Percentiles rank a stretch among this genome's conserved stretches.
phyloP scores from a whole-genome alignment of 805 yeast genomes.

The Zygosaccharomyces rouxii region DNA sequence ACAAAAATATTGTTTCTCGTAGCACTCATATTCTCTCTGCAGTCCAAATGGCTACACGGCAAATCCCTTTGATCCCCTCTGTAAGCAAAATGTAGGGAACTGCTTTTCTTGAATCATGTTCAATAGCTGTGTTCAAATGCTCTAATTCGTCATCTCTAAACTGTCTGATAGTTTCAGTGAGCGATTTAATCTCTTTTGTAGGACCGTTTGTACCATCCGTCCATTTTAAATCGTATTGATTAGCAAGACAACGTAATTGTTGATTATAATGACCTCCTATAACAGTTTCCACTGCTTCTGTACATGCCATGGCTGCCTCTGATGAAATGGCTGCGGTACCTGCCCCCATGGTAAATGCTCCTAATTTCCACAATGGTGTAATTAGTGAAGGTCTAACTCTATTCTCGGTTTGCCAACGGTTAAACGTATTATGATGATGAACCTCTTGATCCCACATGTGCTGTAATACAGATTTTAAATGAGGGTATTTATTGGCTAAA shows the following conservation, averaged over 20 bases:
- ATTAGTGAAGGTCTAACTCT: slow-evolving; percentile 87
- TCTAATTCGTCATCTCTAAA: slow-evolving; percentile 95
- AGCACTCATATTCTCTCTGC: slow-evolving; percentile 69
- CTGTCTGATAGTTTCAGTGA: slow-evolving; percentile 60
- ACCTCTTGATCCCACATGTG: slow-evolving; percentile 99
- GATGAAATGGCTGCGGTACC: slow-evolving; percentile 83
- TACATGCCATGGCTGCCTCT: slow-evolving; percentile 99
- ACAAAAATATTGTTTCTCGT: neutral
- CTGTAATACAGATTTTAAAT: slow-evolving; percentile 69
- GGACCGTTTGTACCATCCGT: slow-evolving; percentile 28
- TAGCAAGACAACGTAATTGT: slow-evolving; percentile 73
- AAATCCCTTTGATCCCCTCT: slow-evolving; percentile 77
- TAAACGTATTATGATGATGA: slow-evolving; percentile 83
- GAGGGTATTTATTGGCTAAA: slow-evolving; percentile 64
- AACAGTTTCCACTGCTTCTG: slow-evolving; percentile 97
- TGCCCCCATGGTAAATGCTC: slow-evolving; percentile 82
- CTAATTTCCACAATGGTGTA: slow-evolving; percentile 90
- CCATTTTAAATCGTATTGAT: slow-evolving; percentile 51
- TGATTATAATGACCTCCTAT: slow-evolving; percentile 94
- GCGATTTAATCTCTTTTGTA: slow-evolving; percentile 49
- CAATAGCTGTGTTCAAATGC: slow-evolving; percentile 90
- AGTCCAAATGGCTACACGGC: slow-evolving; percentile 83
- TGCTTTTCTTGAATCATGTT: slow-evolving; percentile 87
- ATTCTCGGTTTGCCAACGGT: slow-evolving; percentile 64
- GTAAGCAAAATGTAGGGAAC: slow-evolving; percentile 87